Evolutionary conservation across 257 asterid species (phyloP).

Genomic region (Echites panduratus): DNA sequence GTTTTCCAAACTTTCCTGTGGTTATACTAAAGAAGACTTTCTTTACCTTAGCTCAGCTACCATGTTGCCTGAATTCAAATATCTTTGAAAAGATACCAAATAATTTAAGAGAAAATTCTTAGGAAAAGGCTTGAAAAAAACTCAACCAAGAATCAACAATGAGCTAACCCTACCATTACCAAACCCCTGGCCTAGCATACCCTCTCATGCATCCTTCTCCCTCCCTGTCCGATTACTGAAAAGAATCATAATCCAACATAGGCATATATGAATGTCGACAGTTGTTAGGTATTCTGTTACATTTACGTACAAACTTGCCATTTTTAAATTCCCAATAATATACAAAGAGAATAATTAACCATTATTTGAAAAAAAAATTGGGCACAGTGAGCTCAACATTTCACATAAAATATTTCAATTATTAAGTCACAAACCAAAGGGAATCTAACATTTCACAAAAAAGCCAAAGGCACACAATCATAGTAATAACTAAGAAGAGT

Average conservation of each 20-base stretch:
- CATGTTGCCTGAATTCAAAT: not conserved
- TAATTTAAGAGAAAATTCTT: not conserved
- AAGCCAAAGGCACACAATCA: not conserved
- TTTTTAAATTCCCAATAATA: too few relatives aligned
- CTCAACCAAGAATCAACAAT: not conserved
- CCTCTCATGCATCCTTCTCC: not conserved
- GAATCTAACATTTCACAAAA: not conserved
- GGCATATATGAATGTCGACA: slow-evolving; percentile 1
- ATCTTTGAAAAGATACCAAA: not conserved
- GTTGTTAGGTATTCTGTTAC: slow-evolving; percentile 9
- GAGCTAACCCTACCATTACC: not conserved
- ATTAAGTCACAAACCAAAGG: not conserved
- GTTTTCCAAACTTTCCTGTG: not conserved
- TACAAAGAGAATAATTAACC: not conserved
- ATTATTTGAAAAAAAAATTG: too few relatives aligned
- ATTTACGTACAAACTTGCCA: not conserved
- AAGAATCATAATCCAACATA: not conserved
- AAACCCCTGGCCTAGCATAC: not conserved
- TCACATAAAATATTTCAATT: slow-evolving; percentile 3
- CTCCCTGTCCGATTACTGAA: not conserved
- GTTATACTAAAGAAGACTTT: not conserved
- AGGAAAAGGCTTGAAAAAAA: not conserved
- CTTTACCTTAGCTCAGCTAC: not conserved
- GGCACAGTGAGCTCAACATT: not conserved
- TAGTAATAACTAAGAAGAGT: too few relatives aligned